Evolutionary conservation across 345 rosid species (phyloP), one percentile per base, ranked within the genome.

Genomic region (Luvunga scandens): DNA sequence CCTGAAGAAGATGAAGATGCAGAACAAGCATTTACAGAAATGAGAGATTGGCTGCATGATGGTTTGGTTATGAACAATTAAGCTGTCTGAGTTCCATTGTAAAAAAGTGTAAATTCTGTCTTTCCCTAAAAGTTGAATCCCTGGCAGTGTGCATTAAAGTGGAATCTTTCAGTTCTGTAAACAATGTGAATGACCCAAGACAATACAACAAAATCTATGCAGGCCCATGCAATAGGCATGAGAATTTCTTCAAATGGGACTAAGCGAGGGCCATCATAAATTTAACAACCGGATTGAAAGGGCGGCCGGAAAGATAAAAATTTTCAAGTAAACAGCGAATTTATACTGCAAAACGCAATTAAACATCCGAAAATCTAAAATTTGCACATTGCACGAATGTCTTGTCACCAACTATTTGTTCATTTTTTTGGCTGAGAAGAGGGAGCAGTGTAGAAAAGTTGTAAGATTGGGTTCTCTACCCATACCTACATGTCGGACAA

Each of bases 1-100:
- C 84, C 88, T 1, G 96, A 91, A 75, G 98, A 95, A 77, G 99
- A 95, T 74, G 57, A 9, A 34, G 99, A 91, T 42, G 98, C 98
- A 0, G 99, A 95, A 63, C 85, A 84, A 79, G 97, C 94, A 2
- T 93, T 92, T 80, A 39, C 75, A 22, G 68, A 84, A 34, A 84
- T 87, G 90, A 92, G 92, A 81, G 92, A 83, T 78, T 95, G 99
- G 97, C 81, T 95, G 61, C 82, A 85, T 72, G 86, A 89, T 72
- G 83, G 81, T 59, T 80, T 95, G 78, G 61, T 76, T 56, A 60
- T 38, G 74, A 72, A 85, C 31, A 77, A 81, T 9, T 81, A 34
- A 83, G 6, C 55, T 36, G 27, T 71, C 53, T 12, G 9, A 53
- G 9, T 9, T 71, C 55, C 5, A 30, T 5, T 12, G 6, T 12